A percentile compares a stretch with the other conserved stretches of the same genome.
Conservation (phyloP, 495 filamentous ascomycete genomes). For the Aspergillus avenaceus region DNA sequence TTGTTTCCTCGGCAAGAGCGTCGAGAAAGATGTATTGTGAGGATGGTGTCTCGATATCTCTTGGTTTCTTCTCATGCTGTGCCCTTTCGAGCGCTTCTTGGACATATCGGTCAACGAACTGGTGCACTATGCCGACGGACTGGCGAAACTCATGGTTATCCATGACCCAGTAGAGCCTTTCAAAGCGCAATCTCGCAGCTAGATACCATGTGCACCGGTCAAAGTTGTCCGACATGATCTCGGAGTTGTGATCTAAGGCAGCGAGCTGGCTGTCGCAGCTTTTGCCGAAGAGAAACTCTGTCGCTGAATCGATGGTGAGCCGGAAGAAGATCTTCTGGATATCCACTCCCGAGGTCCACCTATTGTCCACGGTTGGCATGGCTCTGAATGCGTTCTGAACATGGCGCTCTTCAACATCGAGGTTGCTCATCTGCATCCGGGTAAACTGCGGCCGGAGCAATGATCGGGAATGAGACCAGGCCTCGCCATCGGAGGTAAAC, state of each 20-base stretch:
- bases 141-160: conserved; percentile 40
- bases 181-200: conserved; percentile 35
- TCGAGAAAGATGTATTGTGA: conserved; percentile 19
- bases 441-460: conserved; percentile 52
- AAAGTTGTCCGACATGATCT: conserved; percentile 36
- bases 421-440: conserved; percentile 41
- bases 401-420: conserved; percentile 46
- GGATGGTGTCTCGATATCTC: not conserved
- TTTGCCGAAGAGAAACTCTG: conserved; percentile 63
- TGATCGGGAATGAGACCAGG: conserved; percentile 49
- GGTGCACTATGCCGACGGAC: conserved; percentile 43
- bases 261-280: conserved; percentile 35
- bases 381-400: conserved; percentile 36
- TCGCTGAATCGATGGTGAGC: conserved; percentile 61
- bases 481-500: conserved; percentile 44
- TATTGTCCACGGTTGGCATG: conserved; percentile 23
- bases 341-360: conserved; percentile 45
- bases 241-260: conserved; percentile 17
- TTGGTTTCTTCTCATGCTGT: conserved; percentile 4
- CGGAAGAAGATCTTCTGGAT: conserved; percentile 56
- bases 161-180: conserved; percentile 44
- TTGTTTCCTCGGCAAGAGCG: conserved; percentile 11
- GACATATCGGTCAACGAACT: conserved; percentile 41
- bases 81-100: conserved; percentile 18
- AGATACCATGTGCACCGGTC: conserved; percentile 29